These are phyloP conservation scores for Talaromyces amestolkiae DNA, from an alignment of 2,329 filamentous ascomycete genomes.

Conservation along the genomic window DNA sequence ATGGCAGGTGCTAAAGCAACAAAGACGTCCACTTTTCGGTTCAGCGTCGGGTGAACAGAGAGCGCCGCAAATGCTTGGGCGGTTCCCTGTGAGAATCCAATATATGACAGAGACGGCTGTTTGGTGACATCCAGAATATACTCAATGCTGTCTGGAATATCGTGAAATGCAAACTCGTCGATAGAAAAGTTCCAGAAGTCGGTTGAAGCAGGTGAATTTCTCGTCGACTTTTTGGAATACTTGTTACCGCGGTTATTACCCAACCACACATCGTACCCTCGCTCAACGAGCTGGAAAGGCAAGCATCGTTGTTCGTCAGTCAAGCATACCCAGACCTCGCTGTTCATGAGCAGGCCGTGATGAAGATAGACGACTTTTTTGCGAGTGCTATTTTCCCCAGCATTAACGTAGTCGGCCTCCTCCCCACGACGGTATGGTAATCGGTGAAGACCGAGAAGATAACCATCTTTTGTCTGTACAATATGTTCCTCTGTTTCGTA, in stretches of 20 bases:
- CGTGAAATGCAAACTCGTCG: conserved; percentile 95
- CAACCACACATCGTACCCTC: conserved; percentile 94
- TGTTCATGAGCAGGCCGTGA: conserved; percentile 97
- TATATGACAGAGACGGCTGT: conserved; percentile 84
- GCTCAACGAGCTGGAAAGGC: conserved; percentile 83
- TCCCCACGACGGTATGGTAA: conserved; percentile 80
- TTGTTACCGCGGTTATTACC: conserved; percentile 99
- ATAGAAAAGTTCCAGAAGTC: conserved; percentile 98
- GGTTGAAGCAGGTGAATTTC: conserved; percentile 68
- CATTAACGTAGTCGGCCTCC: conserved; percentile 74
- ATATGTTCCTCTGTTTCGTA: conserved; percentile 96
- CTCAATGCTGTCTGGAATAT: conserved; percentile 90
- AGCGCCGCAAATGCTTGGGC: conserved; percentile 94
- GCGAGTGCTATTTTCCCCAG: conserved; percentile 59
- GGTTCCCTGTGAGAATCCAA: conserved; percentile 96
- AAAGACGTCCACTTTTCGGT: conserved; percentile 91
- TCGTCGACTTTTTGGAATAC: conserved; percentile 92
- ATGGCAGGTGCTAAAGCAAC: conserved; percentile 94
- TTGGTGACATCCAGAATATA: conserved; percentile 84
- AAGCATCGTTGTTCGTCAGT: conserved; percentile 83
- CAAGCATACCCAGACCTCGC: conserved; percentile 94
- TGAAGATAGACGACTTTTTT: conserved; percentile 93
- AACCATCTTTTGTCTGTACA: conserved; percentile 90
- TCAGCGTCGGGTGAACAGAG: conserved; percentile 86
- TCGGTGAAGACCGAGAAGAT: conserved; percentile 84